A percentile compares a stretch with the other conserved stretches of the same genome.
These are phyloP conservation scores for Candida germanica DNA, from an alignment of 805 yeast genomes.

Conservation along the genomic window DNA sequence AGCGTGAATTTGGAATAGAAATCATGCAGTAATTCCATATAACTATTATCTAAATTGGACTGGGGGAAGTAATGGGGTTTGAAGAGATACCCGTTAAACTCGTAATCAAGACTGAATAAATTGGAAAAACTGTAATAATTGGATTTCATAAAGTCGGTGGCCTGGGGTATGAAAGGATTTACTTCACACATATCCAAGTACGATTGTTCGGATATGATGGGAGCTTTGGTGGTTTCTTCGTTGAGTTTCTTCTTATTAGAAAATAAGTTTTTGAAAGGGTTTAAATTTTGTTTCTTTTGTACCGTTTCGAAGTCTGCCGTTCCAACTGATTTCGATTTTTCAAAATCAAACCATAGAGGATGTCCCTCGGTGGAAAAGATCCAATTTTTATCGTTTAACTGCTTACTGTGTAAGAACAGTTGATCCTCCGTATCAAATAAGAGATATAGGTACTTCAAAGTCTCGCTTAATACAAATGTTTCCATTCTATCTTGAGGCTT, in stretches of 20 bases:
- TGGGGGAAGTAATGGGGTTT: conserved; percentile 38
- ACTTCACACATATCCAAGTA: conserved; percentile 28
- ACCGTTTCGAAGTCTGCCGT: conserved; percentile 1
- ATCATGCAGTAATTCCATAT: conserved; percentile 26
- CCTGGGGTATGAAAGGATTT: conserved; percentile 18
- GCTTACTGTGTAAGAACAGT: conserved; percentile 27
- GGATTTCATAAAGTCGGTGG: conserved; percentile 29
- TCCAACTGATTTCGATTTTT: background rate
- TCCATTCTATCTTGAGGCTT: conserved; percentile 80
- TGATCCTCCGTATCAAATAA: conserved; percentile 69
- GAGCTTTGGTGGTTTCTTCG: conserved; percentile 1
- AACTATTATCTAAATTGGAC: conserved; percentile 20
- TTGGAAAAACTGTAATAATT: conserved; percentile 33
- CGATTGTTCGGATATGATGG: conserved; percentile 1
- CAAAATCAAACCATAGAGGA: conserved; percentile 62
- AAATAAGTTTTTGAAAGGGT: conserved; percentile 4
- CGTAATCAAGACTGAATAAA: conserved; percentile 46
- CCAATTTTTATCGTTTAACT: conserved; percentile 45
- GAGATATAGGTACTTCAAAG: conserved; percentile 76
- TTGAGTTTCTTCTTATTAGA: conserved; percentile 1
- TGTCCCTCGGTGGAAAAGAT: conserved; percentile 88
- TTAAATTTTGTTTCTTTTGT: conserved; percentile 1
- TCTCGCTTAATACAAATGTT: conserved; percentile 83
- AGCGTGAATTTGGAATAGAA: conserved; percentile 29
- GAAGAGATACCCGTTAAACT: conserved; percentile 36